These are phyloP conservation scores for Leucocoprinus leucothites DNA, from an alignment of 768 basidiomycete genomes.

Conservation along the genomic window DNA sequence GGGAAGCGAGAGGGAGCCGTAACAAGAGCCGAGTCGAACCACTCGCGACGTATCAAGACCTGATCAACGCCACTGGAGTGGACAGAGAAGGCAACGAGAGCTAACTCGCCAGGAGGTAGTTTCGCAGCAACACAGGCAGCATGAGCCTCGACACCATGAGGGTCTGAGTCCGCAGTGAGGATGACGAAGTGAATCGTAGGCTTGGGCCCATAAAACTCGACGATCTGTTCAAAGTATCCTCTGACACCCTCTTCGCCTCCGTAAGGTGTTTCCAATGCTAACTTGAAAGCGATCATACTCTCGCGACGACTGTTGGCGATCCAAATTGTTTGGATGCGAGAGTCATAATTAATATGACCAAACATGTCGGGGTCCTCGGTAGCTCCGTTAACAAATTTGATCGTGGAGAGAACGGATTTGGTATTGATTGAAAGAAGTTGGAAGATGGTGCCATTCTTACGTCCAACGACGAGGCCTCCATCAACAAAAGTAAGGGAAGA, in stretches of 20 bases:
- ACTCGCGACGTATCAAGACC: constrained; percentile 81
- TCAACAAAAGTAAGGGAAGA: constrained; percentile 86
- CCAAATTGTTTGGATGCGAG: constrained; percentile 84
- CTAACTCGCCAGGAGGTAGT: constrained; percentile 69
- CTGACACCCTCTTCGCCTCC: constrained; percentile 61
- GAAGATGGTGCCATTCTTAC: constrained; percentile 82
- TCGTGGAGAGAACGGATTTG: constrained; percentile 69
- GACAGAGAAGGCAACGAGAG: constrained; percentile 85
- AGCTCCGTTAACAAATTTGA: constrained; percentile 69
- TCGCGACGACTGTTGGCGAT: constrained; percentile 83
- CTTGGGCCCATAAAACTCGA: constrained; percentile 81
- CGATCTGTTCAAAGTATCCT: constrained; percentile 75
- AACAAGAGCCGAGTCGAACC: constrained; percentile 70
- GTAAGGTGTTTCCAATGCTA: constrained; percentile 63
- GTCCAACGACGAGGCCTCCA: constrained; percentile 79
- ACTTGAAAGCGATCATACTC: constrained; percentile 78
- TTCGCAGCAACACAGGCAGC: constrained; percentile 85
- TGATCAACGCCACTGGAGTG: constrained; percentile 89
- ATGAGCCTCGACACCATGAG: constrained; percentile 76
- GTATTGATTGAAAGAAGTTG: constrained; percentile 77
- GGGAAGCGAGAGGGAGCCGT: constrained; percentile 64
- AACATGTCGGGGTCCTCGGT: constrained; percentile 82
- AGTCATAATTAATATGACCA: constrained; percentile 83
- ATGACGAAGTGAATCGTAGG: constrained; percentile 89
- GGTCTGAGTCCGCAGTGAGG: constrained; percentile 80